Evolutionary conservation across 2,329 filamentous ascomycete species (phyloP).

Genomic region (Thelonectria olida): DNA sequence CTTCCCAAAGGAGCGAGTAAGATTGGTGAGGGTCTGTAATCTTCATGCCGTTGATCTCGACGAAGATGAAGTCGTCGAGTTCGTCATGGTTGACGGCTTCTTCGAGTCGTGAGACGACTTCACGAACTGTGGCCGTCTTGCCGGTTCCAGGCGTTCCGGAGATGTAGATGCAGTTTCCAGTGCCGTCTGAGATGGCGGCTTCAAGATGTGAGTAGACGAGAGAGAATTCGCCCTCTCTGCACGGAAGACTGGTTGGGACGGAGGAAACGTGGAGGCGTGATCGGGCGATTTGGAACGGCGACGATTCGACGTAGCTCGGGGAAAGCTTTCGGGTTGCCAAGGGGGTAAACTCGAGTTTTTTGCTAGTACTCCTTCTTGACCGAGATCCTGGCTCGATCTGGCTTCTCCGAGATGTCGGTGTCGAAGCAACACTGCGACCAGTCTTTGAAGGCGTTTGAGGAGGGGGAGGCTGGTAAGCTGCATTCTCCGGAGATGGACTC

Average conservation of each 20-base stretch:
- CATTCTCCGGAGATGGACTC: constrained; percentile 44
- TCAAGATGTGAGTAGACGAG: constrained; percentile 94
- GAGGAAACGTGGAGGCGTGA: constrained; percentile 92
- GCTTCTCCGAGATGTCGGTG: constrained; percentile 44
- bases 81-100: constrained; percentile 89
- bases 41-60: constrained; percentile 99
- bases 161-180: constrained; percentile 97
- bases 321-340: constrained; percentile 88
- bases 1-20: constrained; percentile 95
- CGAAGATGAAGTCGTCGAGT: constrained; percentile 97
- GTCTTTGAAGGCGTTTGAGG: constrained; percentile 51
- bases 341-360: constrained; percentile 93
- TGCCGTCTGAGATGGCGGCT: constrained; percentile 91
- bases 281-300: constrained; percentile 91
- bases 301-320: constrained; percentile 76
- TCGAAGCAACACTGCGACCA: constrained; percentile 38
- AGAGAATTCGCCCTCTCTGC: constrained; percentile 90
- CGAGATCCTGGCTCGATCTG: constrained; percentile 45
- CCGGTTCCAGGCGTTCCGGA: constrained; percentile 98
- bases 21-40: constrained; percentile 97
- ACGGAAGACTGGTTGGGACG: constrained; percentile 88
- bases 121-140: constrained; percentile 96
- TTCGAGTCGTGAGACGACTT: constrained; percentile 90
- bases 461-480: constrained; percentile 44
- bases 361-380: constrained; percentile 53